Evolutionary conservation across 208 protist genomes (phyloP), one percentile per base, ranked within the genome.

Genomic region (Novymonas esmeraldas): DNA sequence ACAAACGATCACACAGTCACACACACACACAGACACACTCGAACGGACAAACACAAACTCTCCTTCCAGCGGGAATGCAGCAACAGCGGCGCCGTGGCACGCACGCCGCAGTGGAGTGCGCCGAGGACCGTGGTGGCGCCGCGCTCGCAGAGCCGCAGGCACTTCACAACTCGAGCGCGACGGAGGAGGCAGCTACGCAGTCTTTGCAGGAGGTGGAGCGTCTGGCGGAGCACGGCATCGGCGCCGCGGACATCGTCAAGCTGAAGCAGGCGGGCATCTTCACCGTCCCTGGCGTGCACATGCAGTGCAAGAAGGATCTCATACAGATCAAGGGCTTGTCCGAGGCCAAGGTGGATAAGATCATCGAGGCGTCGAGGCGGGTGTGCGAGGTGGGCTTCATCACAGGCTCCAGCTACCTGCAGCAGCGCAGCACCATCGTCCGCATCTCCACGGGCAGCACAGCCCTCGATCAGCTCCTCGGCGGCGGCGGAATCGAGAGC

Each of bases 271-370:
- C 87, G 7, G 92, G 92, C 48, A 94, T 97, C 68, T 95, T 92
- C 69, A 98, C 95, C 2, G 86, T 98, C 18, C 76, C 89, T 22
- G 94, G 94, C 6, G 85, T 97, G 56, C 84, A 94, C 46, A 98
- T 97, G 92, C 89, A 96, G 76, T 96, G 90, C 74, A 87, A 90
- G 68, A 95, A 95, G 69, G 87, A 95, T 38, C 76, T 98, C 26
- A 67, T 82, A 3, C 69, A 81, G n/a, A 96, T 99, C 31, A 99
- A 99, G 59, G 98, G 98, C n/a, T 76, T 99, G 7, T 99, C 97
- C 18, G 98, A 99, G 48, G 93, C 95, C 11, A 99, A 99, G 74
- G 90, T 98, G 24, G 98, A 99, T 44, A 99, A 99, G 77, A 98
- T 99, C 51, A 85, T 99, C 39, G 96, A 99, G 45, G 96, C 95